Base-by-base conservation (phyloP, 2,329 filamentous ascomycete genomes). In the Diaporthe longicolla region DNA sequence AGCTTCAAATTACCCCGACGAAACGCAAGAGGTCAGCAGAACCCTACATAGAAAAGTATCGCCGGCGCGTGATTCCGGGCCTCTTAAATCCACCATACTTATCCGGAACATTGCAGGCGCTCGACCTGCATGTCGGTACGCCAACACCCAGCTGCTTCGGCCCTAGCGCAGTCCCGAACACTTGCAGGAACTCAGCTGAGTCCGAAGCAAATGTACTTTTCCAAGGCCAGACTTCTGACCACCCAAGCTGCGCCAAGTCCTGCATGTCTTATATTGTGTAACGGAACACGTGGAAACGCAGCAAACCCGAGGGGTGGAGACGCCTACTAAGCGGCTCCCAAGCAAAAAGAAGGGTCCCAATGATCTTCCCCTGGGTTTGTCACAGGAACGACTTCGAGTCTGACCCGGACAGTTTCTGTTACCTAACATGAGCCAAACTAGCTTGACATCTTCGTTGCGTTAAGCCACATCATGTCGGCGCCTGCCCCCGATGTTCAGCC, bases 181-280 rank as follows among this genome's bases (percentile, higher is more conserved):
- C 43, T 50, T 21, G 8, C 24, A 13, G 19, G 21, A 32, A 19
- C 19, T 1, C 26, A 65, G 61, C 61, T 52, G 61, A 37, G 45
- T 3, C 8, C 6, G 17, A 17, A 11, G 7, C 6, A 7, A 0
- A 26, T 37, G 48, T 68, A 26, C 63, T 68, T 68, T 68, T 68
- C 54, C 63, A 26, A 21, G 19, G 29, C 61, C 43, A 21, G 26
- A 13, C 13, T 54, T 68, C 48, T 26, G 63, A 68, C 63, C 63
- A 68, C 48, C 63, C n/a, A 11, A 40, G 21, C 15, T 54, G 48
- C 32, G 63, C 63, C 63, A 68, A 68, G 63, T 48, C 45, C 63
- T 68, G 63, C 63, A 68, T 54, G 63, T 68, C 63, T 68, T 19
- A 54, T 68, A 40, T 10, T 68, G 63, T 68, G 63, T 68, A 68